Evolutionary conservation across 2,329 filamentous ascomycete species (phyloP).

Genomic region (Fusarium euwallaceae): DNA sequence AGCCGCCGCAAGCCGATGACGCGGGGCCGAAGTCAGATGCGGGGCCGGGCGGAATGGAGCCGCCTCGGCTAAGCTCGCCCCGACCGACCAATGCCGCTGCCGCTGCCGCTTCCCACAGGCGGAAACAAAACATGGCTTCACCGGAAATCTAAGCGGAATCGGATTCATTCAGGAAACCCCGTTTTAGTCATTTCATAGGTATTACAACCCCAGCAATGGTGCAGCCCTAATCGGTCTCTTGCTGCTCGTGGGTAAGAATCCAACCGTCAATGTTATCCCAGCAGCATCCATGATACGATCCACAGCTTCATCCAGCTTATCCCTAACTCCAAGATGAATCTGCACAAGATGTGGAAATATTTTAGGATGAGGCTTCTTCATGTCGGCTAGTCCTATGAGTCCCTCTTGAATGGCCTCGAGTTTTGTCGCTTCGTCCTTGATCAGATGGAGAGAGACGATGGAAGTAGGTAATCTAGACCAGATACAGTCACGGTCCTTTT

Average conservation of each 20-base stretch:
- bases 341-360: not conserved
- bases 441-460: not conserved
- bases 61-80: constrained; percentile 6
- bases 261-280: not conserved
- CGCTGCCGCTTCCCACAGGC: not conserved
- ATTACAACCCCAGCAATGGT: not conserved
- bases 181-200: not conserved
- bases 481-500: not conserved
- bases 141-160: not conserved
- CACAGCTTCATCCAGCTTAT: not conserved
- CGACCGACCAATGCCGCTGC: constrained; percentile 6
- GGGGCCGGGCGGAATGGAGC: constrained; percentile 25
- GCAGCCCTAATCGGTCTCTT: not conserved
- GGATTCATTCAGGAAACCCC: not conserved
- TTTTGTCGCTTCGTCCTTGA: not conserved
- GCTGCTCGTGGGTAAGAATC: not conserved
- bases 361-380: not conserved
- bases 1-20: constrained; percentile 37
- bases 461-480: not conserved
- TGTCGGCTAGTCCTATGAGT: not conserved
- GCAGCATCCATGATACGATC: not conserved
- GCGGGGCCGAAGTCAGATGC: constrained; percentile 4
- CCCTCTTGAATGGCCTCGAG: not conserved
- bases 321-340: not conserved
- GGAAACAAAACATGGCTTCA: not conserved